These are phyloP conservation scores for Decorospora gaudefroyi DNA, from an alignment of 2,329 filamentous ascomycete genomes.

Conservation along the genomic window DNA sequence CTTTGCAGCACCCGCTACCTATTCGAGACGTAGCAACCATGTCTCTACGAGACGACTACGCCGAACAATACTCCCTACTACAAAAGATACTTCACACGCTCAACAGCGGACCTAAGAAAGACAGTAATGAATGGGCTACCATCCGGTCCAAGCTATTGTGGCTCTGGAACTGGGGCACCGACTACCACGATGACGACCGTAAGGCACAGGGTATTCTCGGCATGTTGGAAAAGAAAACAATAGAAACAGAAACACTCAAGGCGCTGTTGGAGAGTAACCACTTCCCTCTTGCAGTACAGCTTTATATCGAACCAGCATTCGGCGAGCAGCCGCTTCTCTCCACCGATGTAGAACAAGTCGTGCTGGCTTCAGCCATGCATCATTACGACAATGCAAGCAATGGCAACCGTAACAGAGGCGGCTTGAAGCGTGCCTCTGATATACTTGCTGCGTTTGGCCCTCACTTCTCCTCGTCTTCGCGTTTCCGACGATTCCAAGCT, in stretches of 20 bases:
- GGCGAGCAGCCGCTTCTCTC: conserved; percentile 56
- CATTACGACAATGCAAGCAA: conserved; percentile 84
- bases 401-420: conserved; percentile 74
- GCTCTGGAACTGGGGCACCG: conserved; percentile 71
- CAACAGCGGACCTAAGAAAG: conserved; percentile 58
- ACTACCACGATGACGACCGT: conserved; percentile 49
- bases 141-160: conserved; percentile 70
- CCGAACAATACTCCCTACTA: conserved; percentile 67
- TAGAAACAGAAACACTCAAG: conserved; percentile 74
- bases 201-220: conserved; percentile 59
- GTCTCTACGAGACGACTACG: conserved; percentile 64
- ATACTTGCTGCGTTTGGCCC: conserved; percentile 65
- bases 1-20: conserved; percentile 49
- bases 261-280: conserved; percentile 65
- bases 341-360: conserved; percentile 61
- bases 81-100: conserved; percentile 63
- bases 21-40: conserved; percentile 60
- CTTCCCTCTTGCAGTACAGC: conserved; percentile 63
- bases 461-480: conserved; percentile 59
- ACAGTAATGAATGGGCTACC: conserved; percentile 58
- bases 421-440: conserved; percentile 71
- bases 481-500: conserved; percentile 63
- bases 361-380: conserved; percentile 67
- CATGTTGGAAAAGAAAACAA: conserved; percentile 61
- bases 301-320: conserved; percentile 63